Base-by-base conservation (phyloP, 78 protist species). In the Dictyostelium citrinum region DNA sequence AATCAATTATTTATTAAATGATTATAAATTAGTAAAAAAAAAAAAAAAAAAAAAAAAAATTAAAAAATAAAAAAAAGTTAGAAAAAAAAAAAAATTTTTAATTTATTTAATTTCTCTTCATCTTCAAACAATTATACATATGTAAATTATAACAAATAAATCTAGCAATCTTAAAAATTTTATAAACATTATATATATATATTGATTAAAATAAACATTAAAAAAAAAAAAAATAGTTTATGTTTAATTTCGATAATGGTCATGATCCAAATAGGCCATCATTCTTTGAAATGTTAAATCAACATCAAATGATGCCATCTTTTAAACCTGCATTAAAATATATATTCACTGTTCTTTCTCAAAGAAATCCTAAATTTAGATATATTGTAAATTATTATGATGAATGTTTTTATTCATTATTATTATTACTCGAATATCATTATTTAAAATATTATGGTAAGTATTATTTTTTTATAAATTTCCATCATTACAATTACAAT, bases 261-360 rank as follows among this genome's bases (percentile, higher is more conserved):
- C 64, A 55, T 1, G 93, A 88, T 68, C 93, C 93, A 8, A 88
- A 88, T 78, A 70, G 95, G 49, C 95, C 95, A 35, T 91, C 95
- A 51, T 91, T 91, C 80, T 91, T 91, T 91, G 95, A 91, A 77
- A 91, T 91, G 95, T 79, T 91, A 74, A 90, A 90, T 22, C 95
- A 91, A 49, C 74, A 46, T 68, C 92, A 91, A 24, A 91, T 91
- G 95, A 91, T 91, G 95, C 95, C 95, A 5, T 84, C 95, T 9
- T 84, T 91, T 20, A 91, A 91, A 91, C 95, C 95, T 24, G 95
- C 95, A 14, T 33, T 91, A 24, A 83, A 80, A 51, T 91, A 91
- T 80, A 91, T 91, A 76, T 91, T 91, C 41, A 72, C 60, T 45
- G 95, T 84, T 27, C 55, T 88, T 60, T 77, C 93, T 45, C 93